Conservation (phyloP, 139 green algal genomes). For the Haematococcus lacustris region DNA sequence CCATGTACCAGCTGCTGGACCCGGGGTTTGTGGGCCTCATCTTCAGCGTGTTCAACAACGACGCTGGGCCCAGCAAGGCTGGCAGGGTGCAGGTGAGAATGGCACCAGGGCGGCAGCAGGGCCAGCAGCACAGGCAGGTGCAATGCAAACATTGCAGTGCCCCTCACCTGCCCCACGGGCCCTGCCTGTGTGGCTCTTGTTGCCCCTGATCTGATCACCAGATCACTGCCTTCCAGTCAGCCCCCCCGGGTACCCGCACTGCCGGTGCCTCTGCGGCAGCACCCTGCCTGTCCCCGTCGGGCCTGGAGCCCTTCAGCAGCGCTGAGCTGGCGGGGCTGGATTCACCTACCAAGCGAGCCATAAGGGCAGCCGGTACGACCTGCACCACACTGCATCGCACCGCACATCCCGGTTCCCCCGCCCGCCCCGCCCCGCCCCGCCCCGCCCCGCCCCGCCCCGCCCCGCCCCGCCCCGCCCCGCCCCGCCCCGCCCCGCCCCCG, state of each 20-base stretch:
- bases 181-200: not conserved
- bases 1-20: conserved; percentile 74
- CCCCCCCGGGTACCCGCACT: conserved; percentile 2
- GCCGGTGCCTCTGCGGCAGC: not conserved
- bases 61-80: conserved; percentile 5
- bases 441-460: too few species aligned
- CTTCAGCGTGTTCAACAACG: conserved; percentile 68
- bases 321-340: not conserved
- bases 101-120: not conserved
- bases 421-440: too few species aligned
- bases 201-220: not conserved
- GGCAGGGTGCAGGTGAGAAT: conserved; percentile 7
- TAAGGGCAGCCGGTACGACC: too few species aligned
- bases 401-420: too few species aligned
- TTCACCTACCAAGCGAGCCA: conserved; percentile 1
- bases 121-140: not conserved
- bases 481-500: too few species aligned
- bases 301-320: not conserved
- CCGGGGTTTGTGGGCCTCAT: conserved; percentile 74
- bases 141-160: not conserved
- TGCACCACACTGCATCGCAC: too few species aligned
- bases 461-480: too few species aligned
- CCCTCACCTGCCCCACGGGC: not conserved
- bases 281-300: not conserved
- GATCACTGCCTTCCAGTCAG: conserved; percentile 52